These are phyloP conservation scores for Fusarium mundagurra DNA, from an alignment of 2,329 filamentous ascomycete genomes.

Conservation along the genomic window DNA sequence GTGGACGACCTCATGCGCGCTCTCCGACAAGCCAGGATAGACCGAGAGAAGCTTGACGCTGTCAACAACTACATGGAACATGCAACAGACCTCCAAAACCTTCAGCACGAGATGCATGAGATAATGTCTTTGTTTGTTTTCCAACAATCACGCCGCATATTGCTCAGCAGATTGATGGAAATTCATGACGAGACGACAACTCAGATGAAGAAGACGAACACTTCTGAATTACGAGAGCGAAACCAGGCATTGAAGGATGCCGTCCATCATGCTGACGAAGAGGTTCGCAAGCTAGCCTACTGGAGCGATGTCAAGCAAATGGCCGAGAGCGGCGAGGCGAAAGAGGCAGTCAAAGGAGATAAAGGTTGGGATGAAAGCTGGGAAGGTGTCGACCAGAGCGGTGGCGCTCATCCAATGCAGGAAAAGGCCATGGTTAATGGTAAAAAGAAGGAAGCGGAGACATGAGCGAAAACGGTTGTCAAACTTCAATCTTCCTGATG, in stretches of 20 bases:
- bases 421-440: slow-evolving; percentile 35
- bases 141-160: slow-evolving; percentile 82
- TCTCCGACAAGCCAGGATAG: slow-evolving; percentile 77
- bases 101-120: slow-evolving; percentile 81
- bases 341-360: slow-evolving; percentile 53
- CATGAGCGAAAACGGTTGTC: neutral
- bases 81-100: slow-evolving; percentile 78
- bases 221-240: slow-evolving; percentile 50
- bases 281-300: slow-evolving; percentile 83
- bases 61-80: slow-evolving; percentile 84
- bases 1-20: slow-evolving; percentile 74
- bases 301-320: slow-evolving; percentile 86
- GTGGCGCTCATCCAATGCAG: slow-evolving; percentile 52
- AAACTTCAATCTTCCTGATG: neutral
- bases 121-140: slow-evolving; percentile 91
- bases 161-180: slow-evolving; percentile 76
- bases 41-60: slow-evolving; percentile 89
- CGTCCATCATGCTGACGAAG: slow-evolving; percentile 78
- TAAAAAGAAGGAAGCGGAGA: slow-evolving; percentile 20
- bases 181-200: slow-evolving; percentile 57
- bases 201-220: slow-evolving; percentile 52
- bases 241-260: slow-evolving; percentile 78
- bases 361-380: slow-evolving; percentile 54
- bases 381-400: slow-evolving; percentile 64
- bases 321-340: slow-evolving; percentile 62